Evolutionary conservation across 2,329 filamentous ascomycete genomes (phyloP).

Genomic region (Aotearoamyces nothofagi): DNA sequence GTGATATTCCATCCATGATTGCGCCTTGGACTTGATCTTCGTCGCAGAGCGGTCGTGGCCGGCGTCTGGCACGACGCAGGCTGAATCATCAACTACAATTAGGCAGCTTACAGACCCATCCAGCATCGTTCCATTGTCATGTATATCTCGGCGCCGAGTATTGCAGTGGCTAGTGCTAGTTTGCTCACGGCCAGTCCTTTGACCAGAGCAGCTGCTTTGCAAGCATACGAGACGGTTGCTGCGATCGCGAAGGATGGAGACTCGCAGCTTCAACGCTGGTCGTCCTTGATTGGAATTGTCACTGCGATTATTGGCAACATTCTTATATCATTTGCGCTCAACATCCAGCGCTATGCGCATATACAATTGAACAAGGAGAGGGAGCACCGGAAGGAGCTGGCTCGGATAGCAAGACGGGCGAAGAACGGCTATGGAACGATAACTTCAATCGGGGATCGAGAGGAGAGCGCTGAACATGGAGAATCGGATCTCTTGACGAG

Average conservation of each 20-base stretch:
- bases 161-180: constrained; percentile 7
- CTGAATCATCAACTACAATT: too few relatives aligned
- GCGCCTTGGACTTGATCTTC: too few relatives aligned
- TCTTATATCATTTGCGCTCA: constrained; percentile 87
- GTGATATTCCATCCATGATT: too few relatives aligned
- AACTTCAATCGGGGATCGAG: constrained; percentile 11
- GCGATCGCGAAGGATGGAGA: constrained; percentile 18
- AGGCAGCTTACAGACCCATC: too few relatives aligned
- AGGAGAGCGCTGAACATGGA: constrained; percentile 19
- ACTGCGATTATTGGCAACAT: constrained; percentile 88
- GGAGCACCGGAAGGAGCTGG: constrained; percentile 37
- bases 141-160: constrained; percentile 12
- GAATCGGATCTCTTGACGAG: constrained; percentile 33
- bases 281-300: constrained; percentile 84
- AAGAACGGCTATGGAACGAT: constrained; percentile 26
- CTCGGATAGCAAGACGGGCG: constrained; percentile 26
- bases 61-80: too few relatives aligned
- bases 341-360: constrained; percentile 93
- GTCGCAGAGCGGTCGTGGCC: too few relatives aligned
- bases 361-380: constrained; percentile 64
- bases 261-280: constrained; percentile 56
- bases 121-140: constrained; percentile 14
- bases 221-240: constrained; percentile 1
- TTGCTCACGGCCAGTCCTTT: constrained; percentile 4
- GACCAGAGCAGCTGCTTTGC: constrained; percentile 2